These are phyloP conservation scores for Voacanga thouarsii DNA, from an alignment of 257 asterid species.

Conservation along the genomic window DNA sequence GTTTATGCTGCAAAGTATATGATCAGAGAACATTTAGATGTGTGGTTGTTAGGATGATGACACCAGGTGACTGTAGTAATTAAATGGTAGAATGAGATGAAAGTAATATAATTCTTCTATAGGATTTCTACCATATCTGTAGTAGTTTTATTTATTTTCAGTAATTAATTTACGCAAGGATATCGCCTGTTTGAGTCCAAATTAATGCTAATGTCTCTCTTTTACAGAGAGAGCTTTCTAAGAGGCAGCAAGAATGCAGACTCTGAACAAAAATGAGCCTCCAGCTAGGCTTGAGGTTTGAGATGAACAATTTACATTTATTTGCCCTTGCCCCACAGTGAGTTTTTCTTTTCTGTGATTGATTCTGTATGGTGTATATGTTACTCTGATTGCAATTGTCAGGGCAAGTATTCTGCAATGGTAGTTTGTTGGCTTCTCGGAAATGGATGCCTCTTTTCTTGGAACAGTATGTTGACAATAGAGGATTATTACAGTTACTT, in stretches of 20 bases:
- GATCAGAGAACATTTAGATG: background rate
- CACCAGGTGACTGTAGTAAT: background rate
- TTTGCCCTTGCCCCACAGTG: background rate
- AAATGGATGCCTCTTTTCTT: constrained; percentile 44
- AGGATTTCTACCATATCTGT: no score
- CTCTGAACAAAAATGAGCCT: background rate
- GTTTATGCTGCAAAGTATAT: no score
- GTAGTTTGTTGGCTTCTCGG: constrained; percentile 45
- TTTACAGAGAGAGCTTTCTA: background rate
- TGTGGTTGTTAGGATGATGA: background rate
- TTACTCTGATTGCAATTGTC: background rate
- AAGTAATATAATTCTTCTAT: background rate
- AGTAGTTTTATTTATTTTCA: background rate
- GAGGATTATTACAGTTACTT: constrained; percentile 37
- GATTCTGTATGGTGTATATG: background rate
- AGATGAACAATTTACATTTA: background rate
- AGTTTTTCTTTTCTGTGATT: background rate
- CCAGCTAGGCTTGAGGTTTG: constrained; percentile 29
- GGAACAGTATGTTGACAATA: constrained; percentile 45
- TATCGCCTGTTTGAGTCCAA: background rate
- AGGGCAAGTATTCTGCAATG: constrained; percentile 36
- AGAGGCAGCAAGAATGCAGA: constrained; percentile 10
- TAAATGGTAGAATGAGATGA: background rate
- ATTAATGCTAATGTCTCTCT: background rate
- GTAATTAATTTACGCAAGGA: background rate